These are phyloP conservation scores for Amphirosellinia nigrospora DNA, from an alignment of 495 filamentous ascomycete genomes.

Conservation along the genomic window DNA sequence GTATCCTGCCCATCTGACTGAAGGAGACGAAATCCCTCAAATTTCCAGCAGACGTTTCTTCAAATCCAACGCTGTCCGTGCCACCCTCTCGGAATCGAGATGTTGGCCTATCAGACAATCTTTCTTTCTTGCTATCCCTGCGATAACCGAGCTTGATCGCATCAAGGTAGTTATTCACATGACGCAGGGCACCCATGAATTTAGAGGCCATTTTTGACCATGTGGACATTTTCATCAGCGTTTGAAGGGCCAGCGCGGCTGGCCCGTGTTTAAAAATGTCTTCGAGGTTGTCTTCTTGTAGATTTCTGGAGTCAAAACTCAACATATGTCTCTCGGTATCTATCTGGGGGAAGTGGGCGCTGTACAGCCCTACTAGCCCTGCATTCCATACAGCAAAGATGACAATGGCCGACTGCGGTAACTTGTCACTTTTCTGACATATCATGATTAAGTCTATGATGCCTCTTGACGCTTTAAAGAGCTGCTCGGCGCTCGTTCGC, in stretches of 20 bases:
- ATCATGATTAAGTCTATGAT: conserved; percentile 78
- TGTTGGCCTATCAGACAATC: conserved; percentile 22
- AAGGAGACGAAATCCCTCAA: conserved; percentile 52
- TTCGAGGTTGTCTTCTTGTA: conserved; percentile 32
- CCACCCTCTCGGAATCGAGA: conserved; percentile 53
- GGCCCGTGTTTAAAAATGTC: conserved; percentile 46
- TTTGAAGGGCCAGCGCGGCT: conserved; percentile 47
- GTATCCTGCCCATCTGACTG: conserved; percentile 41
- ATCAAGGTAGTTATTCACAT: conserved; percentile 71
- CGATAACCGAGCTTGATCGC: conserved; percentile 66
- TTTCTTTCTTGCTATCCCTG: conserved; percentile 37
- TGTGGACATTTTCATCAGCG: conserved; percentile 64
- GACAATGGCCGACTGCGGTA: conserved; percentile 81
- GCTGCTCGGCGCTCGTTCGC: conserved; percentile 73
- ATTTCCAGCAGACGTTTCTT: conserved; percentile 64
- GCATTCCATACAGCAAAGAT: conserved; percentile 84
- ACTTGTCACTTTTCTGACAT: conserved; percentile 67
- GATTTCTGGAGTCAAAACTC: conserved; percentile 38
- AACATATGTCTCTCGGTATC: conserved; percentile 70
- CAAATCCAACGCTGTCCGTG: conserved; percentile 66
- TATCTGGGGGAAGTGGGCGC: conserved; percentile 77
- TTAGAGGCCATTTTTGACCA: conserved; percentile 73
- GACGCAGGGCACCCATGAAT: conserved; percentile 70
- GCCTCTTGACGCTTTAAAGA: conserved; percentile 74
- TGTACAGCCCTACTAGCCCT: conserved; percentile 74